Conservation (phyloP, 805 yeast species). For the Yamadazyma paraphyllophila region DNA sequence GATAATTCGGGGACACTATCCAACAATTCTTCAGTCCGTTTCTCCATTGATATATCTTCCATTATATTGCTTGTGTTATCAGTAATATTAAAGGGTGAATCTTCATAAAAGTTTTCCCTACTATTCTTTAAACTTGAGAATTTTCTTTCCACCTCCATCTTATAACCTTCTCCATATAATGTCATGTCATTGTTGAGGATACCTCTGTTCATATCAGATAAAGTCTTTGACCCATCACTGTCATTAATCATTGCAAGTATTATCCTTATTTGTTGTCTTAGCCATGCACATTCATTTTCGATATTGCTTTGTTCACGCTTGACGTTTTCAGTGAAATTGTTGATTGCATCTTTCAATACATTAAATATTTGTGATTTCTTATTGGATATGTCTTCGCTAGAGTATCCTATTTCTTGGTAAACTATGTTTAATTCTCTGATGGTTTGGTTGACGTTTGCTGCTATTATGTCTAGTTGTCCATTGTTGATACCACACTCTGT, state of each 20-base stretch:
- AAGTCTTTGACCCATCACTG: conserved; percentile 24
- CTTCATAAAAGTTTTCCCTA: conserved; percentile 22
- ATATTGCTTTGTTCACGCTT: conserved; percentile 38
- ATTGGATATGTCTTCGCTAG: conserved; percentile 45
- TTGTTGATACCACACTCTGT: conserved; percentile 4
- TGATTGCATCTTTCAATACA: conserved; percentile 48
- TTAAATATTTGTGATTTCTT: conserved; percentile 52
- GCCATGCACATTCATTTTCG: conserved; percentile 45
- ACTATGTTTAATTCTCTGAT: conserved; percentile 43
- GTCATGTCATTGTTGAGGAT: conserved; percentile 28
- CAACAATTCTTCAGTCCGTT: conserved; percentile 24
- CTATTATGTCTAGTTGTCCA: conserved; percentile 28
- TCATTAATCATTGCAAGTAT: conserved; percentile 42
- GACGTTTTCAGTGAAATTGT: conserved; percentile 32
- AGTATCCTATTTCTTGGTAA: conserved; percentile 55
- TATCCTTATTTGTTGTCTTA: conserved; percentile 40
- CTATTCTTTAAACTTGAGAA: conserved; percentile 12
- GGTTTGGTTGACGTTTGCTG: conserved; percentile 34
- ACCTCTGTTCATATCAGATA: conserved; percentile 26
- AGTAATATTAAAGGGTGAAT: conserved; percentile 29
- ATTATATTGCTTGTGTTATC: conserved; percentile 11
- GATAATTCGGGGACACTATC: conserved; percentile 28
- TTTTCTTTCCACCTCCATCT: conserved; percentile 11
- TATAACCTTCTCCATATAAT: conserved; percentile 29
- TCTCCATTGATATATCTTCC: conserved; percentile 18